Base-by-base conservation (phyloP, 1,284 basidiomycete species). In the Ustilago cynodontis region DNA sequence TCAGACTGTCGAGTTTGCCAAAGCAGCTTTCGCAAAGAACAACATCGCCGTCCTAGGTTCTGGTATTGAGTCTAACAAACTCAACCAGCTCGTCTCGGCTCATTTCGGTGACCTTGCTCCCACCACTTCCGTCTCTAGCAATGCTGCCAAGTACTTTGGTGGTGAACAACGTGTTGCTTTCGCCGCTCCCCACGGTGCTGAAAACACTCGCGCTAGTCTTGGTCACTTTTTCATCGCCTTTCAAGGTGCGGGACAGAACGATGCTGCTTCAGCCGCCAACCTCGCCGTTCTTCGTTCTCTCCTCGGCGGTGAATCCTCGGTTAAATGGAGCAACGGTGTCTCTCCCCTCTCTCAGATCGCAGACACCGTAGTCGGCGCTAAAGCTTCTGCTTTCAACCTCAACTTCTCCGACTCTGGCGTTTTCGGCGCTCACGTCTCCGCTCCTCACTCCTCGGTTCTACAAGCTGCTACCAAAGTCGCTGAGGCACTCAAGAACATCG, bases 221-320 rank as follows among this genome's bases (percentile, higher is more conserved):
- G 82, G 77, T 47, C 83, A 86, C 78, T 82, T 84, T 55, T 80
- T 85, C 55, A 67, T 86, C 53, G 84, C 68, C 39, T 86, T 83
- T 52, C 74, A 85, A 63, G 83, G 82, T 35, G 84, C 78, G 10
- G 71, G 67, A 35, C 76, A 65, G 47, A 29, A 63, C 35, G 75
- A 79, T 18, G 70, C 69, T 20, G 43, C 43, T 22, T 63, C 70
- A 20, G 37, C 77, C 24, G 79, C 84, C 45, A 79, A 81, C 65
- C 65, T 85, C 22, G 73, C 82, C 20, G 83, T 86, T 26, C 82
- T 86, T 11, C 80, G 81, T 56, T 65, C 81, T 28, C 71, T 84
- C 33, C 77, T 86, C 20, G 84, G 84, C 51, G 83, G 83, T 41
- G 76, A 79, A 45, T 69, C 79, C 24, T 73, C 73, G 16, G 82